phyloP scores from a whole-genome alignment of 2,329 filamentous ascomycete species.

The Leptoxyphium fumago region DNA sequence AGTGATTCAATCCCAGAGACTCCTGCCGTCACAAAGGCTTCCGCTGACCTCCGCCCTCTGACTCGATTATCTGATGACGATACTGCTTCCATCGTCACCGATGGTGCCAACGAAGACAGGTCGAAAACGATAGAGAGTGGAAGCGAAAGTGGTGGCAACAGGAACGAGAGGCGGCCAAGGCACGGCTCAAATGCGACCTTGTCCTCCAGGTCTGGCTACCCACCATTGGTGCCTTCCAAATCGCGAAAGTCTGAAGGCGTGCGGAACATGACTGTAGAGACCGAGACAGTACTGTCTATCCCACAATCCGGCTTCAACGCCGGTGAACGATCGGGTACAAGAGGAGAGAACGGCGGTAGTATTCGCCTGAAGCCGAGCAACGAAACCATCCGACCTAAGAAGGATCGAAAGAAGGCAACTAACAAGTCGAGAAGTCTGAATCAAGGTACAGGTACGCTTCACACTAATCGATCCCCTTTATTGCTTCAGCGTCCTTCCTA shows the following conservation, averaged over 20 bases:
- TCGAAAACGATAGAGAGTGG: slow-evolving; percentile 38
- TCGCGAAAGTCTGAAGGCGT: slow-evolving; percentile 59
- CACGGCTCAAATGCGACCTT: slow-evolving; percentile 23
- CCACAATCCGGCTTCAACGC: slow-evolving; percentile 64
- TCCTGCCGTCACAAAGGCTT: slow-evolving; percentile 30
- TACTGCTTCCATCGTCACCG: slow-evolving; percentile 17
- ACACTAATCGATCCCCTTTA: slow-evolving; percentile 18
- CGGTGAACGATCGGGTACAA: slow-evolving; percentile 43
- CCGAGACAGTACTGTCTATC: slow-evolving; percentile 84
- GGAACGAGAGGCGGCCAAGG: slow-evolving; percentile 14
- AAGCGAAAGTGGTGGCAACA: slow-evolving; percentile 48
- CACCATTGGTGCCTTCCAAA: slow-evolving; percentile 49
- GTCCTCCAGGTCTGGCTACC: slow-evolving; percentile 51
- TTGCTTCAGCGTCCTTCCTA: slow-evolving; percentile 9
- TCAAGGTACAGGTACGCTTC: slow-evolving; percentile 55
- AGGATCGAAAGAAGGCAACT: slow-evolving; percentile 68
- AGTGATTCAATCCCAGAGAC: slow-evolving; percentile 41
- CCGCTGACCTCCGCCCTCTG: slow-evolving; percentile 17
- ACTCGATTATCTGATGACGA: slow-evolving; percentile 12
- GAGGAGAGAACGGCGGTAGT: slow-evolving; percentile 52
- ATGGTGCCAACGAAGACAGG: slow-evolving; percentile 15
- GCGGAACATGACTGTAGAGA: slow-evolving; percentile 93
- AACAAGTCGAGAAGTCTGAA: slow-evolving; percentile 62
- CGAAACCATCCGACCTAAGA: slow-evolving; percentile 91
- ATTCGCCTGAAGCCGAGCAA: slow-evolving; percentile 76